These are phyloP conservation scores for Pleurotus pulmonarius DNA, from an alignment of 768 basidiomycete genomes.

Conservation along the genomic window DNA sequence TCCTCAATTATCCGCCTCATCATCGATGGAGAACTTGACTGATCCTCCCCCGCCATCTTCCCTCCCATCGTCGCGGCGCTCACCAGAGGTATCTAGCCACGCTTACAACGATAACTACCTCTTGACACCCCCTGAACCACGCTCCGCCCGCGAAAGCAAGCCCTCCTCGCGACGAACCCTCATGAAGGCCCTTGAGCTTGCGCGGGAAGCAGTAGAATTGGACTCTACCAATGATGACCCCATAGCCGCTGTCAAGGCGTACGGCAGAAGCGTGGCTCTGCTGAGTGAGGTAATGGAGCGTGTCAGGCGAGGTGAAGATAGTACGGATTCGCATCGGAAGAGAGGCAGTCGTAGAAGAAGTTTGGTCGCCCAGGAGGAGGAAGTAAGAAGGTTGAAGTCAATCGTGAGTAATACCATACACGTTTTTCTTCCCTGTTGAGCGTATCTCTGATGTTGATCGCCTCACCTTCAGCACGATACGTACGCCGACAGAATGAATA, in stretches of 20 bases:
- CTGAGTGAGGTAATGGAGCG: slow-evolving; percentile 92
- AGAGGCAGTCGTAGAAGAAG: slow-evolving; percentile 65
- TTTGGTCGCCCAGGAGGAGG: slow-evolving; percentile 88
- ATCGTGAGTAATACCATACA: slow-evolving; percentile 55
- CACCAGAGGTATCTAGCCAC: background rate
- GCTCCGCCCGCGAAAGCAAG: slow-evolving; percentile 38
- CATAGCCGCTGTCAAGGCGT: slow-evolving; percentile 84
- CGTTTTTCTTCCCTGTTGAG: background rate
- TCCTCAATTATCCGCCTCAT: slow-evolving; percentile 27
- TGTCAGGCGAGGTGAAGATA: slow-evolving; percentile 82
- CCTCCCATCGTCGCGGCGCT: slow-evolving; percentile 32
- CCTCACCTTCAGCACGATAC: slow-evolving; percentile 72
- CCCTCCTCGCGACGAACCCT: slow-evolving; percentile 84
- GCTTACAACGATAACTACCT: slow-evolving; percentile 9
- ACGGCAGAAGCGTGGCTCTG: slow-evolving; percentile 81
- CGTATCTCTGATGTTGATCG: background rate
- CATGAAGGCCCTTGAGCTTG: slow-evolving; percentile 81
- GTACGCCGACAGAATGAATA: slow-evolving; percentile 92
- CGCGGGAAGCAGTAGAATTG: slow-evolving; percentile 84
- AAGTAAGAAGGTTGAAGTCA: slow-evolving; percentile 79
- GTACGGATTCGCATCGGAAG: slow-evolving; percentile 57
- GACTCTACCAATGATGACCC: slow-evolving; percentile 89
- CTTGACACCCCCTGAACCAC: slow-evolving; percentile 30
- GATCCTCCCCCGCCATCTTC: slow-evolving; percentile 57
- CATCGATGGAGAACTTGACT: slow-evolving; percentile 46